These are phyloP conservation scores for Blastobotrys americana DNA, from an alignment of 805 yeast species.

Conservation along the genomic window DNA sequence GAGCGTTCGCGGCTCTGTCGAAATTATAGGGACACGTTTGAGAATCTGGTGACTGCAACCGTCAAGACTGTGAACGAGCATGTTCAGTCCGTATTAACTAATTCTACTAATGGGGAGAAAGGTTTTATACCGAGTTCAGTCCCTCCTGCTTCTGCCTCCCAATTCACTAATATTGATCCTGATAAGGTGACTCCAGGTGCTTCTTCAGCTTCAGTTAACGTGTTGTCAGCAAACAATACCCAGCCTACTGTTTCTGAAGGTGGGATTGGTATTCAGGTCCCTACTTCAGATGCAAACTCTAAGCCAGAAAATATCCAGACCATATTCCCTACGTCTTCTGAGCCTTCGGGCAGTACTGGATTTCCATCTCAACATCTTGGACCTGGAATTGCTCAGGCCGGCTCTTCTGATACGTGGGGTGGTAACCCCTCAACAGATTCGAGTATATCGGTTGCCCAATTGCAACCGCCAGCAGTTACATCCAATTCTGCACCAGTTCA, in stretches of 20 bases:
- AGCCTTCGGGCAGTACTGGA: too few species aligned
- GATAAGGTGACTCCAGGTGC: too few species aligned
- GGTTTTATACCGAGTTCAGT: not conserved
- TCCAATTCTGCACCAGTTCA: too few species aligned
- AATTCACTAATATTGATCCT: too few species aligned
- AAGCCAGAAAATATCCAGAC: not conserved
- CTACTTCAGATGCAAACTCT: not conserved
- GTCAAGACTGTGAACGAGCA: conserved; percentile 51
- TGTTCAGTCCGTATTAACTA: conserved; percentile 19
- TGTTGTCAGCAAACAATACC: not conserved
- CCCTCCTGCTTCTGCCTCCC: not conserved
- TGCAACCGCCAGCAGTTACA: too few species aligned
- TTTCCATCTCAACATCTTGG: too few species aligned
- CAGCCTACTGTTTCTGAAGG: not conserved
- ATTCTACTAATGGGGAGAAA: not conserved
- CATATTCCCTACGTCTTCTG: too few species aligned
- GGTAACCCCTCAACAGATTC: not conserved
- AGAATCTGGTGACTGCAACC: conserved; percentile 57
- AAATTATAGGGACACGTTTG: conserved; percentile 59
- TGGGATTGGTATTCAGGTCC: not conserved
- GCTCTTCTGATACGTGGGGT: not conserved
- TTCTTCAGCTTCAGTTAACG: not conserved
- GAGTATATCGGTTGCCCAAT: not conserved
- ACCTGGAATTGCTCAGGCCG: not conserved
- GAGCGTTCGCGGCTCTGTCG: conserved; percentile 58